A percentile compares a stretch with the other conserved stretches of the same genome.
Conservation (phyloP, 495 filamentous ascomycete species). For the Podospora pseudocomata region DNA sequence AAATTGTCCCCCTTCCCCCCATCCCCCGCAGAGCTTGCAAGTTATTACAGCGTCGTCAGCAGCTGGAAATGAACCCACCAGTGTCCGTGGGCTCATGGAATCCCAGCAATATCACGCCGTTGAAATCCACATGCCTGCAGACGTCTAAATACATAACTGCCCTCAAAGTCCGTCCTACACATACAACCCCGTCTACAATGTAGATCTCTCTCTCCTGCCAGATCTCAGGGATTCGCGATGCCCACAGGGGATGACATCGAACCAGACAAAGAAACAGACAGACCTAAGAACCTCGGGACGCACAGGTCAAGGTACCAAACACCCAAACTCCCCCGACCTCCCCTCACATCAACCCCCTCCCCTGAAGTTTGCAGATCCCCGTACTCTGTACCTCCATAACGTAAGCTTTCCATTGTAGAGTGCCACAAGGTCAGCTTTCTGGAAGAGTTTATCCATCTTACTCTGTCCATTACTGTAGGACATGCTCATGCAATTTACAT, state of each 20-base stretch:
- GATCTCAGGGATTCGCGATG: background rate
- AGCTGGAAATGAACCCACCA: background rate
- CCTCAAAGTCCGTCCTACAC: background rate
- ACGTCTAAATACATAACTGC: background rate
- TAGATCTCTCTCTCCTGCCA: too few species aligned
- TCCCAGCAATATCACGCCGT: background rate
- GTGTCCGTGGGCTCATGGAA: background rate
- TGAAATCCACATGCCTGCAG: background rate
- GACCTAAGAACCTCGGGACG: too few species aligned
- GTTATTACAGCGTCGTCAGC: background rate
- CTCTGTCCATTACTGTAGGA: too few species aligned
- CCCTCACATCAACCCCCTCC: background rate
- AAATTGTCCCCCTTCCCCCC: background rate
- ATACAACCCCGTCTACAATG: too few species aligned
- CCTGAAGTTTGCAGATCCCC: background rate
- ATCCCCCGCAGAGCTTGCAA: background rate
- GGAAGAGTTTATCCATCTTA: too few species aligned
- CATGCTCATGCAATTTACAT: too few species aligned
- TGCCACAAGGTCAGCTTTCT: too few species aligned
- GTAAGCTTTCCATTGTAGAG: too few species aligned
- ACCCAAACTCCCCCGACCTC: background rate
- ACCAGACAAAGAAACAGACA: background rate
- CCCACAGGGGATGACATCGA: slow-evolving; percentile 6
- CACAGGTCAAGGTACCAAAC: background rate
- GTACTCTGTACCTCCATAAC: too few species aligned